Percentiles rank a stretch among this genome's conserved stretches.
Evolutionary conservation across 2,329 filamentous ascomycete species (phyloP).

Genomic region (Aureobasidium sp.): DNA sequence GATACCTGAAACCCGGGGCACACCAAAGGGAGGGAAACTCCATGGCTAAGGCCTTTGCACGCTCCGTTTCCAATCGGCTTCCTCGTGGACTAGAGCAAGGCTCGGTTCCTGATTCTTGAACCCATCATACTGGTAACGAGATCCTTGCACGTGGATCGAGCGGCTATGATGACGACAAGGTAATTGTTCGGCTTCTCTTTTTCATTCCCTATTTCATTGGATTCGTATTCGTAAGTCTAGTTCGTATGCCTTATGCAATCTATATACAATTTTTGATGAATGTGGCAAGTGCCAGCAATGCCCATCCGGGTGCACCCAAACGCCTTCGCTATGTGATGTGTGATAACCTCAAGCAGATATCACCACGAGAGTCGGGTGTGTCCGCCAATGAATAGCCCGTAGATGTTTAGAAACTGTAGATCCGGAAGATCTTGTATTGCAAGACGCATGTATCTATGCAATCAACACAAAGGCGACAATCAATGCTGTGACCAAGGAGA

Average conservation of each 20-base stretch:
- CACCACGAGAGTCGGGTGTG: neutral
- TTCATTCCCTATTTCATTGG: neutral
- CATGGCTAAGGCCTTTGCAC: no score
- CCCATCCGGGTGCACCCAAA: neutral
- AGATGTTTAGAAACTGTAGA: neutral
- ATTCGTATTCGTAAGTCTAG: neutral
- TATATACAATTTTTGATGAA: neutral
- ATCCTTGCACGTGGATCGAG: neutral
- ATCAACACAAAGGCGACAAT: neutral
- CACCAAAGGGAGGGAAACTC: no score
- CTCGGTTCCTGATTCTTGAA: neutral
- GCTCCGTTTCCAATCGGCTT: no score
- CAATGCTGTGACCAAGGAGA: slow-evolving; percentile 2
- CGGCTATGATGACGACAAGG: neutral
- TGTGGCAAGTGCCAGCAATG: neutral
- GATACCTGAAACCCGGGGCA: neutral
- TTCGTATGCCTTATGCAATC: slow-evolving; percentile 3
- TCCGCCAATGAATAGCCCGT: neutral
- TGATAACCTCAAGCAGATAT: neutral
- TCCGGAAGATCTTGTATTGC: neutral
- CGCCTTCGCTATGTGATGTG: slow-evolving; percentile 2
- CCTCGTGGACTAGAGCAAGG: neutral
- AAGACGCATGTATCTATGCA: neutral
- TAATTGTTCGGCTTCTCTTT: neutral
- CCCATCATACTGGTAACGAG: neutral